phyloP scores from a whole-genome alignment of 2,329 filamentous ascomycete genomes.

The Penicillium sp. region DNA sequence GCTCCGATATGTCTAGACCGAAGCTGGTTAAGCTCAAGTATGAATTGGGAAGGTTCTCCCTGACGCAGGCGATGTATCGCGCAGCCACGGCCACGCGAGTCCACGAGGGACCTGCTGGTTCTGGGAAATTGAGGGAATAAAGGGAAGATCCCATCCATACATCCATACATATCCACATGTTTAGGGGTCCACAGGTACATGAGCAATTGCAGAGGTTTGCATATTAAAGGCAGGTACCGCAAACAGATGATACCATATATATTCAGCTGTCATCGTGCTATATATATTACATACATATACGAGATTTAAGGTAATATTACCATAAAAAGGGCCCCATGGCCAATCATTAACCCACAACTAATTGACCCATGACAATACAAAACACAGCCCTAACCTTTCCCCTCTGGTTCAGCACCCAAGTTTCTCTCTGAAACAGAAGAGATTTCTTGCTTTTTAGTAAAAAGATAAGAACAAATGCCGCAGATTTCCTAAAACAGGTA shows the following conservation, averaged over 20 bases:
- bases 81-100: slow-evolving; percentile 4
- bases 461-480: slow-evolving; percentile 13
- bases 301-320: slow-evolving; percentile 10
- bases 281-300: slow-evolving; percentile 6
- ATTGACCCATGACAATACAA: slow-evolving; percentile 8
- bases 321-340: neutral
- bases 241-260: neutral
- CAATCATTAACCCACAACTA: slow-evolving; percentile 9
- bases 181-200: neutral
- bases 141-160: neutral
- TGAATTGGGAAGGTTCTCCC: slow-evolving; percentile 7
- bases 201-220: neutral
- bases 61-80: neutral
- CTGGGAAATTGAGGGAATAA: slow-evolving; percentile 4
- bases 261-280: neutral
- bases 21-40: neutral
- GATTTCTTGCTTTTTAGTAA: neutral
- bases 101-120: neutral
- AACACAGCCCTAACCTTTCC: slow-evolving; percentile 13
- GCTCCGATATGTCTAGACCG: neutral
- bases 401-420: neutral
- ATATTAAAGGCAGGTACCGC: slow-evolving; percentile 6
- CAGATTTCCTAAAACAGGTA: slow-evolving; percentile 1
- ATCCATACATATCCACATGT: neutral
- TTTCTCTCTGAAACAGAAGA: slow-evolving; percentile 2